Evolutionary conservation across 1,284 basidiomycete genomes (phyloP).

Genomic region (Irpex rosettiformis): DNA sequence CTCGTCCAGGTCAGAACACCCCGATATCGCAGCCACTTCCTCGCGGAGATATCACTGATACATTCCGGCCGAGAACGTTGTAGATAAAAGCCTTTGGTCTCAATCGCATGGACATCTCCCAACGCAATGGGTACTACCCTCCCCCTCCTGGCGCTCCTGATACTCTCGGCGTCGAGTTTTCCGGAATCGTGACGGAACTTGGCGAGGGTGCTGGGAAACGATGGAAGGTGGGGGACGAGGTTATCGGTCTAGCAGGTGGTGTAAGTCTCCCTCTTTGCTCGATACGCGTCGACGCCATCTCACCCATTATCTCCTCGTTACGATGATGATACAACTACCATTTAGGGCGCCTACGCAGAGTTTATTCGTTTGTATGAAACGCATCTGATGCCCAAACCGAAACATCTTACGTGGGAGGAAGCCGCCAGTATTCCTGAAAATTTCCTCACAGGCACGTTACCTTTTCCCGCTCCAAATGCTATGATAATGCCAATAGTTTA

Average conservation of each 20-base stretch:
- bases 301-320: not conserved
- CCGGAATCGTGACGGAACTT: constrained; percentile 64
- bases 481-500: not conserved
- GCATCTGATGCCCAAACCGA: constrained; percentile 77
- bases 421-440: constrained; percentile 86
- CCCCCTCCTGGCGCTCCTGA: constrained; percentile 73
- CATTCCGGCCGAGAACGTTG: constrained; percentile 2
- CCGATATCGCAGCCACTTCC: constrained; percentile 9
- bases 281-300: not conserved
- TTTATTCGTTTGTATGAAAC: constrained; percentile 70
- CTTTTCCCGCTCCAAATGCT: not conserved
- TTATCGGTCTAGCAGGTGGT: constrained; percentile 77
- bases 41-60: constrained; percentile 1
- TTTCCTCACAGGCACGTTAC: constrained; percentile 72
- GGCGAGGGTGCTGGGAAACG: constrained; percentile 45
- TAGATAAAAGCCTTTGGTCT: constrained; percentile 81
- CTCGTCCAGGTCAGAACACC: constrained; percentile 65
- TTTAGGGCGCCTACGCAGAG: constrained; percentile 89
- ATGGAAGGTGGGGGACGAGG: constrained; percentile 80
- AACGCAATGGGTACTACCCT: constrained; percentile 78
- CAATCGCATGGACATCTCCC: constrained; percentile 85
- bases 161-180: constrained; percentile 92
- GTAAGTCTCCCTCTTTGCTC: constrained; percentile 34
- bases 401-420: constrained; percentile 75
- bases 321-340: not conserved